Percentiles rank a stretch among this genome's conserved stretches.
phyloP scores from a whole-genome alignment of 805 yeast genomes.

The Saccharomycopsis synnaedendra region DNA sequence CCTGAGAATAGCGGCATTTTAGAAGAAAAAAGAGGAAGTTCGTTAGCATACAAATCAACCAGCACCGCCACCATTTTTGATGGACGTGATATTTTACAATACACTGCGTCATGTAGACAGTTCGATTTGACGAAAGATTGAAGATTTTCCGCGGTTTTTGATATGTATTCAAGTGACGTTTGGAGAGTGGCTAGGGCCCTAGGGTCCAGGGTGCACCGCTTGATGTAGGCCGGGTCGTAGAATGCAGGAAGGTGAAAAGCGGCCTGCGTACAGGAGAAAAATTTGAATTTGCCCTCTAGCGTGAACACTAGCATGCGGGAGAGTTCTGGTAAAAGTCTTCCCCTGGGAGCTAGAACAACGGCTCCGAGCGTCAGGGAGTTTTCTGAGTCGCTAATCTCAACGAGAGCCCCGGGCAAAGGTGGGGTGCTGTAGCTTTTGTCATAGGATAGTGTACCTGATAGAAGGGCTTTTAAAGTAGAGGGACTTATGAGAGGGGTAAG shows the following conservation, averaged over 20 bases:
- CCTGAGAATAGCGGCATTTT: not conserved
- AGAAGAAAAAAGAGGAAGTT: conserved; percentile 10
- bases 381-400: conserved; percentile 23
- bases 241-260: too few relatives aligned
- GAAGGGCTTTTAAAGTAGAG: too few relatives aligned
- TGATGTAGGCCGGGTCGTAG: too few relatives aligned
- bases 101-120: too few relatives aligned
- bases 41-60: conserved; percentile 7
- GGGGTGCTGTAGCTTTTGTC: conserved; percentile 1
- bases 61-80: not conserved
- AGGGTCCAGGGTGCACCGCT: too few relatives aligned
- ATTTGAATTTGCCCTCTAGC: conserved; percentile 21
- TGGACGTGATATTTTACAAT: too few relatives aligned
- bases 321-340: conserved; percentile 23
- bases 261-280: too few relatives aligned
- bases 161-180: too few relatives aligned
- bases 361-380: conserved; percentile 24
- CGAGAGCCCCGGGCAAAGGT: conserved; percentile 26
- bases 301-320: conserved; percentile 23
- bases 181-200: too few relatives aligned
- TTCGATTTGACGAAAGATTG: too few relatives aligned
- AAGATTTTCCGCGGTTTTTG: too few relatives aligned
- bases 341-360: conserved; percentile 24
- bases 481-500: too few relatives aligned
- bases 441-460: not conserved